Conservation (phyloP, 345 rosid species). For the Triadica sebifera region DNA sequence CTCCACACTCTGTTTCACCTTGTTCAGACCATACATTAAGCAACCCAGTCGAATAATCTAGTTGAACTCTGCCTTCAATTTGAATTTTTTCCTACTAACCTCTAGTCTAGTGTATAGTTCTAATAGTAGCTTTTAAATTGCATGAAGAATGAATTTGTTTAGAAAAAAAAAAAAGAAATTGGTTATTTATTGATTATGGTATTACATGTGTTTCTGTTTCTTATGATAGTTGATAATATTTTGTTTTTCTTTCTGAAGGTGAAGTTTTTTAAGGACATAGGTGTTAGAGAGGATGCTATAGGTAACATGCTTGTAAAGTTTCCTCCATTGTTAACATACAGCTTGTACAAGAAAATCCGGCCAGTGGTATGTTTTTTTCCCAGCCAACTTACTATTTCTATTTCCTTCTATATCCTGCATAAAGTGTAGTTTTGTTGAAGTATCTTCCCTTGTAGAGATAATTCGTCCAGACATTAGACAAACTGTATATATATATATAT, state of each 20-base stretch:
- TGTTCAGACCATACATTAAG: conserved; percentile 3
- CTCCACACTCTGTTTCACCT: neutral
- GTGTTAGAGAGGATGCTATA: conserved; percentile 72
- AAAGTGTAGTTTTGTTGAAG: neutral
- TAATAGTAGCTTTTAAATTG: neutral
- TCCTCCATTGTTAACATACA: conserved; percentile 71
- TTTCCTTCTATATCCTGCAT: conserved; percentile 6
- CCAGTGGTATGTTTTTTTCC: conserved; percentile 66
- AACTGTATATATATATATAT: too few relatives aligned
- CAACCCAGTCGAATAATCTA: neutral
- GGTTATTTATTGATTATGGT: neutral
- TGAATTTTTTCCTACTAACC: neutral
- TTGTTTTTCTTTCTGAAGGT: conserved; percentile 47
- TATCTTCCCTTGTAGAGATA: neutral
- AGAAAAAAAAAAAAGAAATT: neutral
- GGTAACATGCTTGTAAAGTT: conserved; percentile 92
- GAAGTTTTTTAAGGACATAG: conserved; percentile 70
- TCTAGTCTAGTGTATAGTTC: neutral
- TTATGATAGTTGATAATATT: conserved; percentile 19
- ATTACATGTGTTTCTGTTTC: conserved; percentile 2
- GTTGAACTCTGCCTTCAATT: neutral
- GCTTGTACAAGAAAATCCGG: conserved; percentile 82
- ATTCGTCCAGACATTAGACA: neutral
- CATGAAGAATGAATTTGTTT: neutral
- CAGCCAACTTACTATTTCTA: neutral